Conservation (phyloP, 2,329 filamentous ascomycete genomes). For the Escovopsis sp. region DNA sequence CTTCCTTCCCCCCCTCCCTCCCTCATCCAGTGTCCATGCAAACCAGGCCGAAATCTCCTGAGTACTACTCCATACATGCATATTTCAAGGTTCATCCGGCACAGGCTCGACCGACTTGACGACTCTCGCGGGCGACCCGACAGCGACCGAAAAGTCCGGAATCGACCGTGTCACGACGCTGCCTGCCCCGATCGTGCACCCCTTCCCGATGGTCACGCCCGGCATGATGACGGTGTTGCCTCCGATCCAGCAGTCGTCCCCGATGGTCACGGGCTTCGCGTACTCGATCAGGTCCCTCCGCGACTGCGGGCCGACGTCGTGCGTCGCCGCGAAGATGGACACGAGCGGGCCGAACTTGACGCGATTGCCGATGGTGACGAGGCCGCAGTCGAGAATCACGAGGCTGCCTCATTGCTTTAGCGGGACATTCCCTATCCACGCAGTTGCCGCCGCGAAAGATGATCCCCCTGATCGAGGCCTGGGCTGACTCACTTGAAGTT, state of each 20-base stretch:
- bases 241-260: slow-evolving; percentile 41
- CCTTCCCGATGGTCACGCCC: slow-evolving; percentile 36
- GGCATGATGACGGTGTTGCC: slow-evolving; percentile 33
- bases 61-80: too few relatives aligned
- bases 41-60: too few relatives aligned
- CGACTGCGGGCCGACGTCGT: slow-evolving; percentile 47
- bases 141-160: slow-evolving; percentile 30
- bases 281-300: slow-evolving; percentile 32
- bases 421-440: neutral
- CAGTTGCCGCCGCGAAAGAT: neutral
- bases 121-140: slow-evolving; percentile 32
- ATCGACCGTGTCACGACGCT: slow-evolving; percentile 34
- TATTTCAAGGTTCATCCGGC: slow-evolving; percentile 13
- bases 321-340: slow-evolving; percentile 53
- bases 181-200: slow-evolving; percentile 34
- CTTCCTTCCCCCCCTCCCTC: too few relatives aligned
- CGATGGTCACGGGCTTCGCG: slow-evolving; percentile 30
- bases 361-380: slow-evolving; percentile 53
- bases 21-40: too few relatives aligned
- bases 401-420: slow-evolving; percentile 16
- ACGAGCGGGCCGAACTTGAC: slow-evolving; percentile 61
- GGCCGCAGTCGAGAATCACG: slow-evolving; percentile 58
- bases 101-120: slow-evolving; percentile 29
- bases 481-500: slow-evolving; percentile 24
- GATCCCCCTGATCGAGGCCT: too few relatives aligned